Base-by-base conservation (phyloP, 2,329 filamentous ascomycete species). In the Ophiostoma piceae region DNA sequence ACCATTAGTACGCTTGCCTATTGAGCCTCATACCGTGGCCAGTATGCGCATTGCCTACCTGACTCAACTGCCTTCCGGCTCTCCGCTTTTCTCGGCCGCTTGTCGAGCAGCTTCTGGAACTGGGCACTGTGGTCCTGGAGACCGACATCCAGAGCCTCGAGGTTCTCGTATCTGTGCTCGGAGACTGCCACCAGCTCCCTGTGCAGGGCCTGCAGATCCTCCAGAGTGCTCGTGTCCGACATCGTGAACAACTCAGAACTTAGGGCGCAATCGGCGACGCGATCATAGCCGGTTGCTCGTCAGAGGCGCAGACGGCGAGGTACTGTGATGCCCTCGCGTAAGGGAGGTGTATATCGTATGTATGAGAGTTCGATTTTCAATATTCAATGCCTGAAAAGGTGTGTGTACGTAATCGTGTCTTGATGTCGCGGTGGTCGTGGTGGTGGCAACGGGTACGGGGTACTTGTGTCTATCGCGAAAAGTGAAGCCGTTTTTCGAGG, bases 151-250 rank as follows among this genome's bases (percentile, higher is more conserved):
- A 94, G 89, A 54, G 92, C 81, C 72, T 89, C 88, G 41, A 89
- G 84, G 68, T 80, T 81, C 64, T 84, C 82, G 68, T 81, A 80
- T 68, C 90, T 87, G 70, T 88, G 87, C 76, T 95, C 89, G 73
- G 87, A 87, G 75, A 95, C 84, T 70, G 90, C 88, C 74, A 90
- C 83, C 72, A 99, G 87, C 81, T 97, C 93, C 78, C 91, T 88
- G 79, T 96, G 92, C 75, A 99, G 88, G 79, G 88, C 89, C 82
- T 94, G 89, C 76, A 98, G 87, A 79, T 88, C 87, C 77, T 90
- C 89, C 77, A 96, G 84, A 77, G 86, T 87, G 78, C 88, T 88
- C 77, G 87, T 82, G 77, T 90, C 89, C 78, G 90, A 88, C 92
- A 95, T 94, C 74, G 76, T 82, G 62, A 26, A 70, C 62, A 70